Conservation (phyloP, 2,329 filamentous ascomycete genomes). For the Monilinia vaccinii-corymbosi region DNA sequence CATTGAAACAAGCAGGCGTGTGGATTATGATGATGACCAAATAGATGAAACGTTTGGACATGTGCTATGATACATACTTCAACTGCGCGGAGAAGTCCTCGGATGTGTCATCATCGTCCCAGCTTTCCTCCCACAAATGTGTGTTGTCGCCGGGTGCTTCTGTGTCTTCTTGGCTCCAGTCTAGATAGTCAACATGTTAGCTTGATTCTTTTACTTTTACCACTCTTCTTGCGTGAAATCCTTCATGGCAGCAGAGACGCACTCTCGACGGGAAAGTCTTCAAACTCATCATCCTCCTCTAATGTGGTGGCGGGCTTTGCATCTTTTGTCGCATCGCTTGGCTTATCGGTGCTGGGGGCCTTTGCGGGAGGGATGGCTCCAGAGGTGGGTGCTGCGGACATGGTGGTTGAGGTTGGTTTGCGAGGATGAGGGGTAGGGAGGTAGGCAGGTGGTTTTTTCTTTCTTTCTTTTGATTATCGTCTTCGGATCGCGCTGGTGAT, state of each 20-base stretch:
- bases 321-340: constrained; percentile 30
- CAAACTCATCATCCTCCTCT: constrained; percentile 98
- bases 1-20: not conserved
- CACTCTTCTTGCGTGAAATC: not conserved
- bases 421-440: not conserved
- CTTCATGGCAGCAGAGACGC: constrained; percentile 22
- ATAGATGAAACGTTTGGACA: not conserved
- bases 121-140: constrained; percentile 98
- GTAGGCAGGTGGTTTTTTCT: not conserved
- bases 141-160: constrained; percentile 68
- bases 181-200: constrained; percentile 37
- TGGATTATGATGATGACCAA: not conserved
- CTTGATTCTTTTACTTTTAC: not conserved
- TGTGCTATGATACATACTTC: constrained; percentile 51
- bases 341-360: constrained; percentile 20
- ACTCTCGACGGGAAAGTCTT: constrained; percentile 98
- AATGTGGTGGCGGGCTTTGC: constrained; percentile 49
- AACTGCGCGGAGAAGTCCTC: constrained; percentile 95
- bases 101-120: constrained; percentile 96
- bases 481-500: not conserved
- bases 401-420: constrained; percentile 8
- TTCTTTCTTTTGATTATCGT: not conserved
- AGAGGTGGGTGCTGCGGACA: constrained; percentile 28
- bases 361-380: constrained; percentile 21
- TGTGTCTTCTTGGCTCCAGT: constrained; percentile 88